Conservation (phyloP, 2,329 filamentous ascomycete species). For the Ceratocystis smalleyi region DNA sequence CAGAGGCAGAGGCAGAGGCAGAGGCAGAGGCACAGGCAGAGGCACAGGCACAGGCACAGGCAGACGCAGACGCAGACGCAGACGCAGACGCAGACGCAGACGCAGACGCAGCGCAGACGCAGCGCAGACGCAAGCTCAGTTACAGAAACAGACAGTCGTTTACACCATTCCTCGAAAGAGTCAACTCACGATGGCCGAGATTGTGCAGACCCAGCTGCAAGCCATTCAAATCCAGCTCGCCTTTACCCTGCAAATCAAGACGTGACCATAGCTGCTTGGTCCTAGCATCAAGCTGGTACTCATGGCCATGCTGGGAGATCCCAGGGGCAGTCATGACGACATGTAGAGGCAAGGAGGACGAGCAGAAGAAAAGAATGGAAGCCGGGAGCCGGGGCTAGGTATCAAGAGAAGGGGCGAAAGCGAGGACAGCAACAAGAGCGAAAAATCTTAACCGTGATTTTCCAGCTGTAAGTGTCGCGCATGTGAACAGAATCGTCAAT, state of each 20-base stretch:
- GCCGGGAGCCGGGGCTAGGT: not conserved
- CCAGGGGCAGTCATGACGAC: conserved; percentile 12
- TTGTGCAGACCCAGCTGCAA: conserved; percentile 70
- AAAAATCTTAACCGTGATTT: not conserved
- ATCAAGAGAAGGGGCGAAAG: not conserved
- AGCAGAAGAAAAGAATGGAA: not conserved
- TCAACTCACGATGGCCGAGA: conserved; percentile 70
- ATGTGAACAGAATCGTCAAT: not conserved
- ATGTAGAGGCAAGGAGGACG: not conserved
- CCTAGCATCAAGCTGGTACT: conserved; percentile 54
- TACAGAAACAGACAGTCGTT: not conserved
- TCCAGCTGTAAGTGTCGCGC: not conserved
- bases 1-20: not conserved
- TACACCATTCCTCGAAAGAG: not conserved
- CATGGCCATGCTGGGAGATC: conserved; percentile 9
- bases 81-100: not conserved
- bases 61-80: not conserved
- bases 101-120: too few species aligned
- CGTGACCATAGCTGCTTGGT: conserved; percentile 71
- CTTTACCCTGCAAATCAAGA: conserved; percentile 61
- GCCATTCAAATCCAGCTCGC: conserved; percentile 69
- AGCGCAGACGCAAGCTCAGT: too few species aligned
- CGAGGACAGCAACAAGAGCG: not conserved
- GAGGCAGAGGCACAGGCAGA: too few species aligned
- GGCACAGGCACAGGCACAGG: too few species aligned